Base-by-base conservation (phyloP, 352 stramenopile genomes). In the Thalassiosira livingstoniorum region DNA sequence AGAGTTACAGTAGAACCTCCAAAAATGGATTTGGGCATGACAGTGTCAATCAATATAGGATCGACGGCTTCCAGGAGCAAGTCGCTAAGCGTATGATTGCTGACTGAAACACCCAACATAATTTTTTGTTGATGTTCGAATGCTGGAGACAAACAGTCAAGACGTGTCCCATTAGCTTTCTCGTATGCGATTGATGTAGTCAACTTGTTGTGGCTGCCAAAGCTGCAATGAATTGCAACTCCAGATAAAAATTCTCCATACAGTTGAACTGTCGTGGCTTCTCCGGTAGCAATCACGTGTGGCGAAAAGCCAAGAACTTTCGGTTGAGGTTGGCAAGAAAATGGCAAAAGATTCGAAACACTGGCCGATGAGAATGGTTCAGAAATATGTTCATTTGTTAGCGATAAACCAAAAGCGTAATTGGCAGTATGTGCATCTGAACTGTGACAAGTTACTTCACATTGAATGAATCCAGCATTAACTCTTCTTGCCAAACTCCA, bases 261-360 rank as follows among this genome's bases (percentile, higher is more conserved):
- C 7, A 83, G 39, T 32, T 15, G 53, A 2, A 83, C 60, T 13
- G 32, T 43, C 23, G 75, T 83, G 21, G 2, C 7, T 11, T 72
- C n/a, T 71, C 66, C 65, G 21, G 66, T 58, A 45, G 21, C 7
- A 37, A 83, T 47, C 47, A 73, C 72, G 27, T 43, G 70, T 37
- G 75, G 66, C 4, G 32, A 42, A 29, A 68, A 66, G n/a, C 60
- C 35, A 23, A 62, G 23, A 18, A 83, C 42, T 18, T 2, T 43
- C 7, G 75, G 75, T 43, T 55, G 31, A 23, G 66, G 57, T 35
- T 78, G 55, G 34, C 75, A 83, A 54, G 57, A 77, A 78, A 78
- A 83, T 37, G 39, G n/a, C 21, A 66, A 57, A 25, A 53, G 31
- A 18, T 55, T 64, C 21, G 55, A 65, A 71, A 31, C 21, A 58